A percentile compares a stretch with the other conserved stretches of the same genome.
phyloP scores from a whole-genome alignment of 495 filamentous ascomycete species.

The Thermothielavioides terrestris region DNA sequence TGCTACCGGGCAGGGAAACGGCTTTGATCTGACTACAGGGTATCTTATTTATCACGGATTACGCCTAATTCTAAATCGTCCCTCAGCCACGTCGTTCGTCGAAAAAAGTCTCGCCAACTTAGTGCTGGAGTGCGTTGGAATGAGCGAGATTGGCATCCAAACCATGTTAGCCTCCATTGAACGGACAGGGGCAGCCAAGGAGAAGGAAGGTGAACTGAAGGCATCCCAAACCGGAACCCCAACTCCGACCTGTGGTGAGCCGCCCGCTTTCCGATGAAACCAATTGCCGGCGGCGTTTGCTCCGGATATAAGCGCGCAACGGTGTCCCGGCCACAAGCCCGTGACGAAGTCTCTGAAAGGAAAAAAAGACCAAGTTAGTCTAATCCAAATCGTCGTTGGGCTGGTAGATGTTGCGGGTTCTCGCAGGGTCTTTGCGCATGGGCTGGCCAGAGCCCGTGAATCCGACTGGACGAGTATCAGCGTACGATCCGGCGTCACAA shows the following conservation, averaged over 20 bases:
- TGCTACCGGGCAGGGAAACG: too few species aligned
- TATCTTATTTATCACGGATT: conserved; percentile 3
- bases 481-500: conserved; percentile 26
- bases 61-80: background rate
- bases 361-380: conserved; percentile 19
- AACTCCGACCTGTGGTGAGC: background rate
- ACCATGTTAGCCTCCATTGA: conserved; percentile 17
- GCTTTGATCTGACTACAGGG: background rate
- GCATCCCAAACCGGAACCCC: conserved; percentile 11
- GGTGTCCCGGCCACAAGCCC: too few species aligned
- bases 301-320: too few species aligned
- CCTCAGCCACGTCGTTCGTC: background rate
- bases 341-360: conserved; percentile 15
- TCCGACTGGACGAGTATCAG: conserved; percentile 60
- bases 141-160: background rate
- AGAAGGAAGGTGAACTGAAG: background rate
- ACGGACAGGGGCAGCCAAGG: background rate
- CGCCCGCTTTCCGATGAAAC: background rate
- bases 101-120: background rate
- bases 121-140: background rate
- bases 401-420: conserved; percentile 81
- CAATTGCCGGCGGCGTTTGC: background rate
- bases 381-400: conserved; percentile 66
- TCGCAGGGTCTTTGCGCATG: conserved; percentile 84
- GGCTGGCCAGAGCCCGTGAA: conserved; percentile 90